Conservation (phyloP, 164 flowering plant genomes). For the Annona cherimola region DNA sequence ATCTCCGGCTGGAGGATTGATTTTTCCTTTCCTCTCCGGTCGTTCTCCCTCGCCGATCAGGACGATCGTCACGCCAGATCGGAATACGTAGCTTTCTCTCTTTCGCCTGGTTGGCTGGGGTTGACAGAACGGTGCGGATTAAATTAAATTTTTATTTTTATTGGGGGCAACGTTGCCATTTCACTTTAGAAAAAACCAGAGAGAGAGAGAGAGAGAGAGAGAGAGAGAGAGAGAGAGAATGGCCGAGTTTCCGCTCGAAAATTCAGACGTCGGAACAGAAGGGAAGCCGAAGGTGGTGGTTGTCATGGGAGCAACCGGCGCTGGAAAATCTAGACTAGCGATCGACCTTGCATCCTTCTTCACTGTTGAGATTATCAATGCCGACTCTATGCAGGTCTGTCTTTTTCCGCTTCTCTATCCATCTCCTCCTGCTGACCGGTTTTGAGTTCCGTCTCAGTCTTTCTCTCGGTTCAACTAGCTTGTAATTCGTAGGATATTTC, state of each 20-base stretch:
- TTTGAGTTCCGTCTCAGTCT: not conserved
- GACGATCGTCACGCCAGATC: no score
- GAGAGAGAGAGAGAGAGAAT: slow-evolving; percentile 4
- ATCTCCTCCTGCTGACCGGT: no score
- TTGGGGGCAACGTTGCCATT: no score
- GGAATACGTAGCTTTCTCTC: no score
- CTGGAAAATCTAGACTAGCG: slow-evolving; percentile 81
- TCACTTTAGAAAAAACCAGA: not conserved
- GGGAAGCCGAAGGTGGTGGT: slow-evolving; percentile 53
- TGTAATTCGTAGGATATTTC: not conserved
- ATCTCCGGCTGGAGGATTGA: no score
- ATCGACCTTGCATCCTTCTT: slow-evolving; percentile 79
- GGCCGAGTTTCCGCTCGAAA: slow-evolving; percentile 12
- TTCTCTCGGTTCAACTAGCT: not conserved
- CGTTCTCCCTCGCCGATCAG: no score
- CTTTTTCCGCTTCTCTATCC: not conserved
- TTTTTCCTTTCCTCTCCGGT: no score
- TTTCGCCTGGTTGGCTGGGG: no score
- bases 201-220: not conserved
- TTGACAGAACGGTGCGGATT: no score
- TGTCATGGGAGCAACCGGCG: slow-evolving; percentile 86
- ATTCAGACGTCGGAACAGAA: slow-evolving; percentile 13
- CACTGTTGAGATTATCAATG: slow-evolving; percentile 81
- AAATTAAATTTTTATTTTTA: no score
- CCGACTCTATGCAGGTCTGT: slow-evolving; percentile 88